These are phyloP conservation scores for Zymoseptoria tritici DNA, from an alignment of 2,329 filamentous ascomycete genomes.

Conservation along the genomic window DNA sequence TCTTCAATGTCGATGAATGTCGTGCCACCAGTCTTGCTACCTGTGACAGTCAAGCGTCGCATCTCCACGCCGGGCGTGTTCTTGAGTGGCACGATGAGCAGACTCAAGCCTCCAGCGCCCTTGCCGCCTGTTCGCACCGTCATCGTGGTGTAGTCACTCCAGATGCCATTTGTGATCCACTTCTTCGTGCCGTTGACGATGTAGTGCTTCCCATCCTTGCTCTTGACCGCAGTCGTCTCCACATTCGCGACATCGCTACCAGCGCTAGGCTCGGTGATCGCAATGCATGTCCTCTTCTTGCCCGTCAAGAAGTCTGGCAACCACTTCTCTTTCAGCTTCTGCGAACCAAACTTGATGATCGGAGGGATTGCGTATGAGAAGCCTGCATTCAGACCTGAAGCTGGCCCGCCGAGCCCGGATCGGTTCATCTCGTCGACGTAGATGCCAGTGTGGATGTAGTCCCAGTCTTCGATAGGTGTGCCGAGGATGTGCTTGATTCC, in stretches of 20 bases:
- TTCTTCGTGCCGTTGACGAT: slow-evolving; percentile 69
- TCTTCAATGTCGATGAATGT: slow-evolving; percentile 70
- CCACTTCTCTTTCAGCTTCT: slow-evolving; percentile 55
- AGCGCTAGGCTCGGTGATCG: slow-evolving; percentile 67
- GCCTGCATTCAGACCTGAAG: slow-evolving; percentile 57
- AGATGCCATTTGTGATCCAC: slow-evolving; percentile 69
- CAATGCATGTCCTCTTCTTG: slow-evolving; percentile 62
- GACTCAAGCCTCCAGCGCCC: slow-evolving; percentile 40
- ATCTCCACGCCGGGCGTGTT: slow-evolving; percentile 53
- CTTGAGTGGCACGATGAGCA: slow-evolving; percentile 25
- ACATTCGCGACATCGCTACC: slow-evolving; percentile 68
- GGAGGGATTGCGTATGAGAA: slow-evolving; percentile 65
- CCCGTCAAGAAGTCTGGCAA: slow-evolving; percentile 60
- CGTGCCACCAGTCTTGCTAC: slow-evolving; percentile 57
- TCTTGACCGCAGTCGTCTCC: slow-evolving; percentile 57
- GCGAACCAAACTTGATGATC: slow-evolving; percentile 58
- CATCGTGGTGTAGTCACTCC: slow-evolving; percentile 60
- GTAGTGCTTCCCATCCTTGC: slow-evolving; percentile 56
- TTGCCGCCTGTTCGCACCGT: slow-evolving; percentile 46
- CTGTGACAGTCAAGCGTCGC: slow-evolving; percentile 58
- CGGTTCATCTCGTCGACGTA: slow-evolving; percentile 63
- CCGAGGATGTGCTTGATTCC: slow-evolving; percentile 60
- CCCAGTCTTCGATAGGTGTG: slow-evolving; percentile 64
- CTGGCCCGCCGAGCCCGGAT: slow-evolving; percentile 56
- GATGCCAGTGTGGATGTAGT: slow-evolving; percentile 61